Evolutionary conservation across 2,329 filamentous ascomycete genomes (phyloP), one percentile per base, ranked within the genome.

Genomic region (Apiospora phragmitis): DNA sequence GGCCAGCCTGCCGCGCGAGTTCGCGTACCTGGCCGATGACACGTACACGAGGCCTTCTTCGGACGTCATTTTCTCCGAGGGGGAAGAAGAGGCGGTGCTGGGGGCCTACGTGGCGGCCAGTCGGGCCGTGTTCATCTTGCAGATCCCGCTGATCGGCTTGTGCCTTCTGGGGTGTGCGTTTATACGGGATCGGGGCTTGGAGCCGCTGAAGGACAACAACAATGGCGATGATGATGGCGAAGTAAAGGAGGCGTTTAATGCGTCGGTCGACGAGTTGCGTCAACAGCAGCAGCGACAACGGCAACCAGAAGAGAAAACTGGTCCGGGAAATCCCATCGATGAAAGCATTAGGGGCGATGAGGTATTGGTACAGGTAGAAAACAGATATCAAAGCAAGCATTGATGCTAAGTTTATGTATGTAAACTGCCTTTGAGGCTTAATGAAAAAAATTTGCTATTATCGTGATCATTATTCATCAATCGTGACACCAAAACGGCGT

Each of bases 81-180:
- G 49, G 4, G 68, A 29, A 14, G 4, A 66, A 1, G 4, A 67
- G 2, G 79, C 77, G 18, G 84, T 90, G 2, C 72, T 87, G 9
- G 73, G 81, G 49, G 85, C 88, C 0, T 90, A 90, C 76, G 85
- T 85, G 76, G 79, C 80, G 12, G 89, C 87, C 0, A 89, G 85
- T 29, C 82, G 83, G 41, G 83, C 84, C 0, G 88, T 91, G 0
- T 91, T 91, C 72, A 85, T 87, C 32, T 76, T 89, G 49, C 88
- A 88, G 76, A 83, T 87, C 0, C 88, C 88, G 0, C 72, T 90
- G 4, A 85, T 88, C 11, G 87, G 83, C 0, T 65, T 84, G 0
- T 88, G 86, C 71, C 80, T 90, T 14, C 62, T 86, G 8, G 79
- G 85, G 1, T 88, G 86, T 71, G 12, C 86, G 0, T 82, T 90